Evolutionary conservation across 371 early-diverging fungal genomes (phyloP).

Genomic region (Capillidium rhysosporum): DNA sequence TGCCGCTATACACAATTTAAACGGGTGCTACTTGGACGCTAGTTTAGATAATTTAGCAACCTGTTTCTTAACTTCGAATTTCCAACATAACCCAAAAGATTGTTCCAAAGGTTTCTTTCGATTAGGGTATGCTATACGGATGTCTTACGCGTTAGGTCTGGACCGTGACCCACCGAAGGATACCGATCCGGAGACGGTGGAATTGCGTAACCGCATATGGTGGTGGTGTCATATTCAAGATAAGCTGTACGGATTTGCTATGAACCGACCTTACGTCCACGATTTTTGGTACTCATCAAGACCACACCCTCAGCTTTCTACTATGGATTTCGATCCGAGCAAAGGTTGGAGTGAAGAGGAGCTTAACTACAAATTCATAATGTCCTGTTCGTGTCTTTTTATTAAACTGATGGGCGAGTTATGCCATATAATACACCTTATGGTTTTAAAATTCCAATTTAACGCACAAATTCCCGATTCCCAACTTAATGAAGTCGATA

Average conservation of each 20-base stretch:
- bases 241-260: slow-evolving; percentile 1
- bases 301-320: not conserved
- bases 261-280: not conserved
- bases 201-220: not conserved
- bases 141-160: slow-evolving; percentile 1
- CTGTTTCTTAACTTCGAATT: not conserved
- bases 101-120: not conserved
- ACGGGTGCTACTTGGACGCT: not conserved
- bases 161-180: not conserved
- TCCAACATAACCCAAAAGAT: not conserved
- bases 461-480: not conserved
- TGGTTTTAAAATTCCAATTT: slow-evolving; percentile 2
- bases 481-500: too few relatives aligned
- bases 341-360: not conserved
- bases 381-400: not conserved
- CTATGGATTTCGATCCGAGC: not conserved
- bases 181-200: not conserved
- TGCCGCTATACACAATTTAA: not conserved
- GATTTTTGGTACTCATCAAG: not conserved
- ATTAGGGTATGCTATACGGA: not conserved
- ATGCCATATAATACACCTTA: not conserved
- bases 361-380: not conserved
- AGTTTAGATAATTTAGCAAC: not conserved
- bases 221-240: slow-evolving; percentile 1
- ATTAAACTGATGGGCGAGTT: not conserved